Evolutionary conservation across 2,329 filamentous ascomycete species (phyloP).

Genomic region (Dactylellina leptospora): DNA sequence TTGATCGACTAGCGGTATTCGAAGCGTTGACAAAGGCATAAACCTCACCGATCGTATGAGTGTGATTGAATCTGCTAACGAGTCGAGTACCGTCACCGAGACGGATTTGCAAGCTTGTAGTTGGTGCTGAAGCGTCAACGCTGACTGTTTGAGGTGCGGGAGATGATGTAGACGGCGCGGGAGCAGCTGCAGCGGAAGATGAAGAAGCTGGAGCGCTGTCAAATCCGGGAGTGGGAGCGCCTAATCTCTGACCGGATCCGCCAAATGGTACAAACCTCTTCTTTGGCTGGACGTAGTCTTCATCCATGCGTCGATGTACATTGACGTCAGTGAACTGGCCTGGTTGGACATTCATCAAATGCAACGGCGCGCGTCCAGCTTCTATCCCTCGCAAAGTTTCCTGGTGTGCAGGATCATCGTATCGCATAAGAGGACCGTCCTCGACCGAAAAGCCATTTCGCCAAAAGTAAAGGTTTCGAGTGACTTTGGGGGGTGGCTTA

Average conservation of each 20-base stretch:
- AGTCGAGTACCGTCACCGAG: conserved; percentile 79
- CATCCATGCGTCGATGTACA: conserved; percentile 75
- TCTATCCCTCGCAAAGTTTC: conserved; percentile 78
- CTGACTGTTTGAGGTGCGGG: conserved; percentile 58
- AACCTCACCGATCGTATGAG: conserved; percentile 78
- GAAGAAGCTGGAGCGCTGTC: conserved; percentile 60
- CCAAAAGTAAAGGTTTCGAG: conserved; percentile 80
- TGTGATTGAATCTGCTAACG: conserved; percentile 82
- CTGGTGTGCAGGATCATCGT: conserved; percentile 79
- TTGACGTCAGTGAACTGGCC: conserved; percentile 82
- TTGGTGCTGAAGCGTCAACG: conserved; percentile 74
- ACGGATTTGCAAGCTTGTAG: conserved; percentile 76
- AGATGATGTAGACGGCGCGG: conserved; percentile 54
- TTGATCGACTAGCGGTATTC: conserved; percentile 66
- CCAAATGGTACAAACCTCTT: conserved; percentile 79
- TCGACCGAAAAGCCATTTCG: conserved; percentile 85
- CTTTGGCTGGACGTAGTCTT: conserved; percentile 76
- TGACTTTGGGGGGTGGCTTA: conserved; percentile 66
- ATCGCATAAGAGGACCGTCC: conserved; percentile 78
- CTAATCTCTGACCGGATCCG: conserved; percentile 76
- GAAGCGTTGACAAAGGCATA: conserved; percentile 77
- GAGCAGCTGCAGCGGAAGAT: conserved; percentile 58
- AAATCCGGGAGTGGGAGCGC: conserved; percentile 75
- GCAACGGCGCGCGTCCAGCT: conserved; percentile 76
- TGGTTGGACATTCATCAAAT: conserved; percentile 78